A percentile compares a stretch with the other conserved stretches of the same genome.
These are phyloP conservation scores for Hirsutella rhossiliensis DNA, from an alignment of 2,329 filamentous ascomycete genomes.

Conservation along the genomic window DNA sequence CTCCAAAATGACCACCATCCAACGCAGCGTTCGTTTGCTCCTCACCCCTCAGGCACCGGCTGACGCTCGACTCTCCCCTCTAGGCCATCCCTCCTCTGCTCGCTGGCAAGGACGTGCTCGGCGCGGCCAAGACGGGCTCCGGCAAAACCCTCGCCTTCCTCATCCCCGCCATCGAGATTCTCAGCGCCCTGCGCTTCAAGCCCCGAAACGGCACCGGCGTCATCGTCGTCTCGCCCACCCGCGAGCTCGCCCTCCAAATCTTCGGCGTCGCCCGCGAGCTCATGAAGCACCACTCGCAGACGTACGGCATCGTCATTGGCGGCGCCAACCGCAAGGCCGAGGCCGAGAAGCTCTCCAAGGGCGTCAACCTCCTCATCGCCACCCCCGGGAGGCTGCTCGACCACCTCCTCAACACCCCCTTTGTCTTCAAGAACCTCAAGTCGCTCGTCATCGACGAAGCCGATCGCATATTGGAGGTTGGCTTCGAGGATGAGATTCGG, in stretches of 20 bases:
- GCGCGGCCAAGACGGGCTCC: constrained; percentile 89
- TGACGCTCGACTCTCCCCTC: background rate
- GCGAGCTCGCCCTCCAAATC: constrained; percentile 90
- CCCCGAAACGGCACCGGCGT: constrained; percentile 88
- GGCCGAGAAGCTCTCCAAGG: constrained; percentile 86
- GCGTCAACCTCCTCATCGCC: constrained; percentile 87
- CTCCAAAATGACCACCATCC: constrained; percentile 90
- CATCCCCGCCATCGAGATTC: constrained; percentile 88
- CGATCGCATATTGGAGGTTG: constrained; percentile 90
- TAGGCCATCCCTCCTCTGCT: constrained; percentile 73
- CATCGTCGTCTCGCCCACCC: constrained; percentile 83
- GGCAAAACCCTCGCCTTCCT: constrained; percentile 94
- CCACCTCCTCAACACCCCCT: constrained; percentile 87
- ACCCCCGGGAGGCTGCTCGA: constrained; percentile 89
- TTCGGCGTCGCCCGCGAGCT: constrained; percentile 91
- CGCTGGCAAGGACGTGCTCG: constrained; percentile 83
- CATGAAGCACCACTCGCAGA: constrained; percentile 86
- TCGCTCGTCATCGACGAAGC: constrained; percentile 93
- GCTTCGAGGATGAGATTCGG: constrained; percentile 97
- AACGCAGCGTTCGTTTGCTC: constrained; percentile 41
- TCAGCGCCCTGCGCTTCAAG: constrained; percentile 84
- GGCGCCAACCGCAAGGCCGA: constrained; percentile 86
- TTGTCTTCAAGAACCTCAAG: constrained; percentile 85
- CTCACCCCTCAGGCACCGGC: background rate
- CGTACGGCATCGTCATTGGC: constrained; percentile 91